A percentile compares a stretch with the other conserved stretches of the same genome.
Conservation (phyloP, 768 basidiomycete species). For the Botryobasidium botryosum region DNA sequence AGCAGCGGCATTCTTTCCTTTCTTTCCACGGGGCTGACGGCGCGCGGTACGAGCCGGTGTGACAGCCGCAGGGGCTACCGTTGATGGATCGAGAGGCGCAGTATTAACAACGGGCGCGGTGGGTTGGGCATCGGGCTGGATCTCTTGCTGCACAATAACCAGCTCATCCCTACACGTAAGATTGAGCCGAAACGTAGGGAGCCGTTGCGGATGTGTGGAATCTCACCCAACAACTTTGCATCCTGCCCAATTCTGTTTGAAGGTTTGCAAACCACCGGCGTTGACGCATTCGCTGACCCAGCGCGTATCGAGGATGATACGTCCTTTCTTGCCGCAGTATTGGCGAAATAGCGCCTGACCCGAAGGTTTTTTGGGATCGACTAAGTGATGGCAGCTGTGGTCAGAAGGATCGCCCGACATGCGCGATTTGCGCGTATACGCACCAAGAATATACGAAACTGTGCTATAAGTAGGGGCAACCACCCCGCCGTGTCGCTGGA, state of each 20-base stretch:
- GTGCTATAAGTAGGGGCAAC: slow-evolving; percentile 62
- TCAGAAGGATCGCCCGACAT: slow-evolving; percentile 1
- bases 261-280: slow-evolving; percentile 50
- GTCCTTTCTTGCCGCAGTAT: slow-evolving; percentile 63
- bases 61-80: neutral
- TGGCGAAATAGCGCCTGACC: slow-evolving; percentile 71
- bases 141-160: neutral
- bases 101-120: slow-evolving; percentile 6
- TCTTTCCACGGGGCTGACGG: neutral
- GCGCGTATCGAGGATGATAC: slow-evolving; percentile 51
- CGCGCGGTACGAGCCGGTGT: neutral
- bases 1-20: neutral
- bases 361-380: slow-evolving; percentile 60
- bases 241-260: slow-evolving; percentile 58
- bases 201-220: slow-evolving; percentile 50
- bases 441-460: slow-evolving; percentile 66
- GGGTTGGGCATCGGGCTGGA: neutral
- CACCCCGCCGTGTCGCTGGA: slow-evolving; percentile 60
- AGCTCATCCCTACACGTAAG: neutral
- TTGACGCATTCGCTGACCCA: slow-evolving; percentile 72
- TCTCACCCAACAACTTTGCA: slow-evolving; percentile 74
- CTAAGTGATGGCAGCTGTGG: slow-evolving; percentile 22
- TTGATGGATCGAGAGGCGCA: neutral
- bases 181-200: slow-evolving; percentile 21
- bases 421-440: slow-evolving; percentile 14